Percentiles rank a stretch among this genome's conserved stretches.
These are phyloP conservation scores for Stachybotrys chlorohalonatus DNA, from an alignment of 2,329 filamentous ascomycete genomes.

Conservation along the genomic window DNA sequence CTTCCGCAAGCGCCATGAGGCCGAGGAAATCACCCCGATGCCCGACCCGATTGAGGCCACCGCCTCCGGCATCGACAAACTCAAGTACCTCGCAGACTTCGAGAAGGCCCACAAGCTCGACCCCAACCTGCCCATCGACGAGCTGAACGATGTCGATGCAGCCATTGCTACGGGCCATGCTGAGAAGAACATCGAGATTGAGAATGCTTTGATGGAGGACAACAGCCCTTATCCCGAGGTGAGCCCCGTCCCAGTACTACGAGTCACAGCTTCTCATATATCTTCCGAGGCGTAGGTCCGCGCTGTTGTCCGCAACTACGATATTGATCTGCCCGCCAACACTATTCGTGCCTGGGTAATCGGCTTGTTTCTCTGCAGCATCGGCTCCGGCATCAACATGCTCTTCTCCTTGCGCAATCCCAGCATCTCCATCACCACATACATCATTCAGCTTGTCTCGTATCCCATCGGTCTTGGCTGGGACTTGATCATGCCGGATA, in stretches of 20 bases:
- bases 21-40: conserved; percentile 34
- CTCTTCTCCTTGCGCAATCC: conserved; percentile 52
- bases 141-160: conserved; percentile 51
- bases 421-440: conserved; percentile 49
- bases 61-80: conserved; percentile 29
- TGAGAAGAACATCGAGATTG: conserved; percentile 47
- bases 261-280: neutral
- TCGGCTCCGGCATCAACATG: conserved; percentile 54
- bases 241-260: conserved; percentile 1
- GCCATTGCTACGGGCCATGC: conserved; percentile 45
- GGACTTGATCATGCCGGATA: conserved; percentile 46
- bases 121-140: conserved; percentile 55
- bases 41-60: conserved; percentile 28
- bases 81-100: conserved; percentile 43
- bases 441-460: conserved; percentile 52
- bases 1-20: conserved; percentile 36
- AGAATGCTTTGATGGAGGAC: conserved; percentile 50
- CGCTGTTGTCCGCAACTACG: conserved; percentile 55
- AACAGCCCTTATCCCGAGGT: conserved; percentile 62
- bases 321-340: conserved; percentile 55
- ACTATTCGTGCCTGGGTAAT: conserved; percentile 57
- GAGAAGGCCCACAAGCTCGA: conserved; percentile 55
- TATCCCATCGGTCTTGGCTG: conserved; percentile 49
- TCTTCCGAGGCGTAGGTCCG: conserved; percentile 37
- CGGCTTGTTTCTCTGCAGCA: conserved; percentile 49